Base-by-base conservation (phyloP, 441 rosid species). In the Melastoma candidum region DNA sequence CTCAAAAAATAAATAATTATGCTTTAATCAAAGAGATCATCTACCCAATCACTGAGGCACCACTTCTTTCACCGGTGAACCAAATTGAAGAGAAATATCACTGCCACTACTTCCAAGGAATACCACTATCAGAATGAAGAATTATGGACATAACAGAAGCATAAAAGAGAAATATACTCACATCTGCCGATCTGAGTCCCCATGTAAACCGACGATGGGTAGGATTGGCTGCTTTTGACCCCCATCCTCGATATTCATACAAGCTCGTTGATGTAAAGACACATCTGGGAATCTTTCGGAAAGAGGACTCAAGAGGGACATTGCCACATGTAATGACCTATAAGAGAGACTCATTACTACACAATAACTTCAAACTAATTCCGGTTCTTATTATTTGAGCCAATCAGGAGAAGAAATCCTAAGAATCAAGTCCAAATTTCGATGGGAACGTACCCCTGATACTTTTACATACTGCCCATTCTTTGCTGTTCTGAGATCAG, bases 261-360 rank as follows among this genome's bases (percentile, higher is more conserved):
- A 94, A 72, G 63, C 83, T 78, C 48, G 99, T 89, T 11, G 96
- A 87, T 44, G 96, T 87, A 68, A 87, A 94, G 46, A 94, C 96
- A 69, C 99, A 94, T 77, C 99, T 79, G 26, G 99, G 97, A 63
- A 94, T 84, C 66, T 83, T 90, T 48, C 78, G 90, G 70, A 84
- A 94, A 51, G 99, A 89, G 48, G 99, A 89, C 68, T 93, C 97
- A 5, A 93, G 97, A 14, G 97, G 99, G 56, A 94, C 83, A 54
- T 89, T 94, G 22, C 99, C 99, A 64, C 99, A 94, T 53, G 99
- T 94, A 57, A 94, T 97, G 58, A 94, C 95, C 97, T 94, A 69
- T 74, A 3, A 29, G 7, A 29, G 3, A 29, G 36, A 7, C 36
- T 29, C 36, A 7, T 29, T 29, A 29, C 36, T 3, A 7, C 36